Base-by-base conservation (phyloP, 1,284 basidiomycete species). In the Coriolopsis trogii region DNA sequence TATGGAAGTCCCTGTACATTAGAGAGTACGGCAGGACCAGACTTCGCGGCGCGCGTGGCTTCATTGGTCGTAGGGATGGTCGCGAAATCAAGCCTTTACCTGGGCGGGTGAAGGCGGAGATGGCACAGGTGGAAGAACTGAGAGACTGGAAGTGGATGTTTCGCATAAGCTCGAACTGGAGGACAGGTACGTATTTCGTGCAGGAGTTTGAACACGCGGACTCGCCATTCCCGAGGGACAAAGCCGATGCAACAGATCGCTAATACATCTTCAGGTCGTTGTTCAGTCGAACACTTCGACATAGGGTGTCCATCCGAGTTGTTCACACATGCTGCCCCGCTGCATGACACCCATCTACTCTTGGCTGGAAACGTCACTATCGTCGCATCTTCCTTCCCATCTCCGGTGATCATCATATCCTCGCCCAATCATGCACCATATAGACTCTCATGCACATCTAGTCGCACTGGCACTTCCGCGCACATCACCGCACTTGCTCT, bases 101-200 rank as follows among this genome's bases (percentile, higher is more conserved):
- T 10, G 74, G 73, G 21, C 71, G 82, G 63, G 76, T 73, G 3
- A 68, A 72, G 54, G 44, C 56, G 33, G 71, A 76, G n/a, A 66
- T n/a, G 63, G 76, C 73, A 3, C 68, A 72, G 54, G 44, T 56
- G 33, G 71, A 76, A 15, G 66, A 72, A 36, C 58, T 73, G 38
- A 83, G 77, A 63, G 79, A 89, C 62, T 91, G 89, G 89, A 89
- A 89, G 68, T 87, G 81, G 80, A 90, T 91, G 87, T 91, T 89
- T 68, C 79, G 87, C 45, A 87, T 90, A 55, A 89, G 86, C 62
- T 81, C 80, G 7, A 91, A 91, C 59, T 91, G 89, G 89, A 76
- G 79, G 64, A 87, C 71, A 68, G 88, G 88, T 89, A 63, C 59
- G 76, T 61, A 24, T 30, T 38, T 15, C n/a, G 12, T 16, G 9